A percentile compares a stretch with the other conserved stretches of the same genome.
phyloP scores from a whole-genome alignment of 2,329 filamentous ascomycete genomes.

The Ramichloridium luteum region DNA sequence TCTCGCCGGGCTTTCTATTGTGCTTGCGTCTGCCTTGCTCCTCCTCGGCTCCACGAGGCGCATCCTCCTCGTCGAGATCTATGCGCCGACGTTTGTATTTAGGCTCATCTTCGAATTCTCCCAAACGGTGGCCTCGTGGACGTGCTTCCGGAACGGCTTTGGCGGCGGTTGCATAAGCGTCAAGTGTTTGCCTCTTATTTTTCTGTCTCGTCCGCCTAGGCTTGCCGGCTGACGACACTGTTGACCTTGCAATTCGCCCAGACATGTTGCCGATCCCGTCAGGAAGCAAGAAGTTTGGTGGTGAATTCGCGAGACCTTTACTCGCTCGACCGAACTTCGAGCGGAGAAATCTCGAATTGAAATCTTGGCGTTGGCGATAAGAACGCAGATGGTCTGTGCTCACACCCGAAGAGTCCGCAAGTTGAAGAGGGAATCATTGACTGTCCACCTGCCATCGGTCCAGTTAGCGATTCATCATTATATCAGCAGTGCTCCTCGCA shows the following conservation, averaged over 20 bases:
- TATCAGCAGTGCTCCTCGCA: no score
- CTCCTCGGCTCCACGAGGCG: constrained; percentile 37
- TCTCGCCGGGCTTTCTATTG: constrained; percentile 12
- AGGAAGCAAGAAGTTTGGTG: no score
- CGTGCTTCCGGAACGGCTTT: constrained; percentile 41
- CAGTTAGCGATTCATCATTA: no score
- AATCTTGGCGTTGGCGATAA: constrained; percentile 6
- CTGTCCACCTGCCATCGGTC: no score
- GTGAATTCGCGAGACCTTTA: no score
- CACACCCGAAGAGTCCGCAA: constrained; percentile 6
- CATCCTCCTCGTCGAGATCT: constrained; percentile 40
- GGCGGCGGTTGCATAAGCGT: constrained; percentile 56
- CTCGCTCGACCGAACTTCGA: no score
- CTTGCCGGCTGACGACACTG: constrained; percentile 17
- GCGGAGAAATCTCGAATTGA: no score
- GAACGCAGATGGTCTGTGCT: constrained; percentile 3
- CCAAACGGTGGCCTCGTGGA: constrained; percentile 46
- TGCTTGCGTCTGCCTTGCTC: constrained; percentile 29
- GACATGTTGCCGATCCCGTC: constrained; percentile 32
- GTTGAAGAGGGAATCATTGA: no score
- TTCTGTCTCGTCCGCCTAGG: constrained; percentile 28
- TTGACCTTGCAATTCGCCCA: constrained; percentile 30
- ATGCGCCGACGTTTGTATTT: constrained; percentile 32
- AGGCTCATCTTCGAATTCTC: constrained; percentile 37
- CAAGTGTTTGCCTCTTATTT: constrained; percentile 42